Conservation (phyloP, 1,139 yeast genomes). For the Candida tetrigidarum region DNA sequence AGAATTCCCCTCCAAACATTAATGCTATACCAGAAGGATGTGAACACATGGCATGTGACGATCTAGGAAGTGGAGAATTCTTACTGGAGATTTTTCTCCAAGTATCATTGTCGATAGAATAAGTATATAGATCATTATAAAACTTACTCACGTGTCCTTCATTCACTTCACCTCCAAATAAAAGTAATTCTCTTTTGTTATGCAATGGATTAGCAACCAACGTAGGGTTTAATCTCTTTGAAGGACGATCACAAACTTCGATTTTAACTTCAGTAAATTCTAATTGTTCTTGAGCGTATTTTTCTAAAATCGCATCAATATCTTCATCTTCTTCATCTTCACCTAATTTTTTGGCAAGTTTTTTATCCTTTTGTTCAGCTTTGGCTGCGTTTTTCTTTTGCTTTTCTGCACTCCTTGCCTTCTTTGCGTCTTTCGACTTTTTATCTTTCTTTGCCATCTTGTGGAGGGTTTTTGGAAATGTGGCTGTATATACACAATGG, state of each 20-base stretch:
- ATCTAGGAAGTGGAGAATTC: slow-evolving; percentile 89
- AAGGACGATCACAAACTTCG: slow-evolving; percentile 60
- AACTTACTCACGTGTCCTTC: slow-evolving; percentile 65
- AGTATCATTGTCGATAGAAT: slow-evolving; percentile 73
- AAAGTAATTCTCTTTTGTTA: slow-evolving; percentile 73
- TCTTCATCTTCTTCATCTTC: slow-evolving; percentile 88
- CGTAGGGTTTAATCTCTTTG: slow-evolving; percentile 72
- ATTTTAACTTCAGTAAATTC: slow-evolving; percentile 73
- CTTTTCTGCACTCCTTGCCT: slow-evolving; percentile 87
- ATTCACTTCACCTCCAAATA: slow-evolving; percentile 86
- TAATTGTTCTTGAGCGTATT: slow-evolving; percentile 79
- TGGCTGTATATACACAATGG: too few relatives aligned
- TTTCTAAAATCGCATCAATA: slow-evolving; percentile 81
- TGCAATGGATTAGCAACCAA: slow-evolving; percentile 78
- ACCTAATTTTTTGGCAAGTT: slow-evolving; percentile 72
- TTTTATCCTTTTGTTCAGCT: slow-evolving; percentile 74
- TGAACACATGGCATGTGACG: slow-evolving; percentile 92
- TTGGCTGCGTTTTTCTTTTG: slow-evolving; percentile 75
- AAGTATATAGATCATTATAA: slow-evolving; percentile 79
- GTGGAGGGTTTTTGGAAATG: background rate
- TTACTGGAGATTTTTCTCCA: slow-evolving; percentile 85
- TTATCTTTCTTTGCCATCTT: slow-evolving; percentile 83
- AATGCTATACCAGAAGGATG: slow-evolving; percentile 89
- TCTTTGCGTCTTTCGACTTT: slow-evolving; percentile 88
- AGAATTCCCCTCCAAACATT: slow-evolving; percentile 95